Evolutionary conservation across 2,329 filamentous ascomycete genomes (phyloP).

Genomic region (Colletotrichum karsti): DNA sequence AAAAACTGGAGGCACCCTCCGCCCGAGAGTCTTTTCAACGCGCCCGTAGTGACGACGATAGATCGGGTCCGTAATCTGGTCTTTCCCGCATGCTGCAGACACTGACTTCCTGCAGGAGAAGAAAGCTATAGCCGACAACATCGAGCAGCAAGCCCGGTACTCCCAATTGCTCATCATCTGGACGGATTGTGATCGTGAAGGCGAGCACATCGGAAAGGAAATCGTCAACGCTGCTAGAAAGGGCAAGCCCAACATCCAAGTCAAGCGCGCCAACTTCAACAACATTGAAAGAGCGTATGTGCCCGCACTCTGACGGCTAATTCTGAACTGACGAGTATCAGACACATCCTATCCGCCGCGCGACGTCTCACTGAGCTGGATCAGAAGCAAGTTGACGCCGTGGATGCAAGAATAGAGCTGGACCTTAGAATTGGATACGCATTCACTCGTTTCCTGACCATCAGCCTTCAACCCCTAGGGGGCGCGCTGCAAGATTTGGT

Average conservation of each 20-base stretch:
- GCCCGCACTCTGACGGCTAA: not conserved
- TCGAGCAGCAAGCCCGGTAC: conserved; percentile 78
- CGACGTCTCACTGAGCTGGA: conserved; percentile 81
- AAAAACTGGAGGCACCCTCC: conserved; percentile 84
- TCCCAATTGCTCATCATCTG: conserved; percentile 88
- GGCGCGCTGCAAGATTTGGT: conserved; percentile 70
- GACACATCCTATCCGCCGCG: conserved; percentile 88
- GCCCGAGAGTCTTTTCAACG: conserved; percentile 82
- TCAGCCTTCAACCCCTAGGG: conserved; percentile 77
- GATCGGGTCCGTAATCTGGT: conserved; percentile 61
- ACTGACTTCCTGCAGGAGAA: conserved; percentile 69
- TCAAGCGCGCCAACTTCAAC: conserved; percentile 91
- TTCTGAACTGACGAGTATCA: conserved; percentile 43
- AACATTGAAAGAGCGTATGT: conserved; percentile 88
- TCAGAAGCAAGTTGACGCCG: conserved; percentile 86
- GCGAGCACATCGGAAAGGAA: conserved; percentile 94
- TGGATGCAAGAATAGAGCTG: conserved; percentile 88
- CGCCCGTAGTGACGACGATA: conserved; percentile 75
- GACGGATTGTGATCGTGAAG: conserved; percentile 98
- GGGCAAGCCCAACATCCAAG: conserved; percentile 76
- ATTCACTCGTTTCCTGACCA: conserved; percentile 89
- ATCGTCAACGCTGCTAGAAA: conserved; percentile 83
- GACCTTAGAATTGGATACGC: conserved; percentile 92
- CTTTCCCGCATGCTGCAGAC: not conserved
- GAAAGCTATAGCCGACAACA: conserved; percentile 83